phyloP scores from a whole-genome alignment of 2,329 filamentous ascomycete genomes.

The Arthrobotrys entomopaga region DNA sequence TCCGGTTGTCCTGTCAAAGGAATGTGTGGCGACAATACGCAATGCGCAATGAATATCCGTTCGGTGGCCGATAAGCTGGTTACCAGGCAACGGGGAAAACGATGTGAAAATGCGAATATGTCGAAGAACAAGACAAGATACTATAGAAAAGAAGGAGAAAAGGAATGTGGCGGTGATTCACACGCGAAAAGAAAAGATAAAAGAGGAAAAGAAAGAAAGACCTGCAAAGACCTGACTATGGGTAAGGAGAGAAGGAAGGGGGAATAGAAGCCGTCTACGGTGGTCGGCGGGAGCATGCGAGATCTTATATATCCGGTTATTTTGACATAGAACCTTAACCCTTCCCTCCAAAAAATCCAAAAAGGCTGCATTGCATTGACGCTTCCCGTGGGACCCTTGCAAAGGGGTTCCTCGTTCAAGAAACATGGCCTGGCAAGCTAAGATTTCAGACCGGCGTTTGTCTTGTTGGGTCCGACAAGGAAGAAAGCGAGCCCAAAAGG shows the following conservation, averaged over 20 bases:
- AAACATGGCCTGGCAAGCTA: neutral
- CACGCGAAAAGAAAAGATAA: conserved; percentile 11
- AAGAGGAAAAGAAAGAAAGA: neutral
- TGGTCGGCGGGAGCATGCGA: conserved; percentile 19
- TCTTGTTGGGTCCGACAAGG: neutral
- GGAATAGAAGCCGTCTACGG: conserved; percentile 16
- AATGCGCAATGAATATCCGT: neutral
- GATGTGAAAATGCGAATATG: conserved; percentile 4
- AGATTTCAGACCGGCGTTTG: neutral
- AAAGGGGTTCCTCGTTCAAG: conserved; percentile 16
- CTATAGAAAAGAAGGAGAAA: conserved; percentile 24
- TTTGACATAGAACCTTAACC: conserved; percentile 7
- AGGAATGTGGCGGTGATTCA: conserved; percentile 43
- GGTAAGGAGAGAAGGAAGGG: conserved; percentile 36
- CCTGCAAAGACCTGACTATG: conserved; percentile 48
- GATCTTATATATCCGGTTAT: conserved; percentile 40
- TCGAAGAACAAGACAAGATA: conserved; percentile 13
- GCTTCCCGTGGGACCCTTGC: conserved; percentile 22
- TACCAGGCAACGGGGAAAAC: conserved; percentile 31
- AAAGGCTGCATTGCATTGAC: conserved; percentile 14
- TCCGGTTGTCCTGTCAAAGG: conserved; percentile 50
- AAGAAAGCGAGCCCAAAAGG: conserved; percentile 7
- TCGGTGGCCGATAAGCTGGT: conserved; percentile 36
- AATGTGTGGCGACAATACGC: conserved; percentile 33
- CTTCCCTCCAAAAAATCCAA: conserved; percentile 3